Conservation (phyloP, 108 stramenopile species). For the Nannochloropsis salina region DNA sequence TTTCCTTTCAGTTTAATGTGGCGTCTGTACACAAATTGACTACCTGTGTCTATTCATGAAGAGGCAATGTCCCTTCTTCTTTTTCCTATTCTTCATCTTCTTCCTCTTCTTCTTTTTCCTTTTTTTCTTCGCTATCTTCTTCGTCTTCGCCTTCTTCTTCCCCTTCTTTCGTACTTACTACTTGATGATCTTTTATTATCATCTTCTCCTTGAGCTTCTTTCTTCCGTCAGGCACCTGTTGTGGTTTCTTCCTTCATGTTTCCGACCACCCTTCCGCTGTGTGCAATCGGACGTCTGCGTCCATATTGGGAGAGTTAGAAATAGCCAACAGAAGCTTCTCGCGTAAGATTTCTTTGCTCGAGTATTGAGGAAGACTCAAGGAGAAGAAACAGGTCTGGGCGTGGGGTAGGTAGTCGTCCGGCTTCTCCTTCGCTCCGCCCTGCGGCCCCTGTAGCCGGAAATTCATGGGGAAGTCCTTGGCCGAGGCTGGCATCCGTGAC, state of each 20-base stretch:
- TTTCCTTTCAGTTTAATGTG: too few relatives aligned
- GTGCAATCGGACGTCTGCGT: slow-evolving; percentile 79
- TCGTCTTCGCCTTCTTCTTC: background rate
- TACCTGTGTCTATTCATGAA: too few relatives aligned
- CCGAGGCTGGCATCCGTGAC: slow-evolving; percentile 72
- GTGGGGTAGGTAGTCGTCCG: slow-evolving; percentile 76
- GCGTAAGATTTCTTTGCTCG: slow-evolving; percentile 64
- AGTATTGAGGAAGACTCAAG: slow-evolving; percentile 79
- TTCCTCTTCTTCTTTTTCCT: background rate
- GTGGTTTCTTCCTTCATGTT: background rate
- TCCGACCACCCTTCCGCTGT: slow-evolving; percentile 52
- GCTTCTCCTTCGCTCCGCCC: slow-evolving; percentile 51
- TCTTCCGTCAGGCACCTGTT: background rate
- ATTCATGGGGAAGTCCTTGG: slow-evolving; percentile 68
- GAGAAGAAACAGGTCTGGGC: slow-evolving; percentile 97
- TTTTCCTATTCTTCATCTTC: background rate
- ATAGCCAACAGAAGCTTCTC: slow-evolving; percentile 87
- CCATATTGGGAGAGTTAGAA: slow-evolving; percentile 89
- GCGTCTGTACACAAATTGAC: too few relatives aligned
- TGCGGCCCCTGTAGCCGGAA: slow-evolving; percentile 78
- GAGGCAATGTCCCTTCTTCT: background rate
- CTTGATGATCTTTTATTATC: background rate
- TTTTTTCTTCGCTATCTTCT: background rate
- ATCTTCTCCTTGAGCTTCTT: background rate
- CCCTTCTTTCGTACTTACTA: background rate